These are phyloP conservation scores for Termitomyces sp. DNA, from an alignment of 768 basidiomycete species.

Conservation along the genomic window DNA sequence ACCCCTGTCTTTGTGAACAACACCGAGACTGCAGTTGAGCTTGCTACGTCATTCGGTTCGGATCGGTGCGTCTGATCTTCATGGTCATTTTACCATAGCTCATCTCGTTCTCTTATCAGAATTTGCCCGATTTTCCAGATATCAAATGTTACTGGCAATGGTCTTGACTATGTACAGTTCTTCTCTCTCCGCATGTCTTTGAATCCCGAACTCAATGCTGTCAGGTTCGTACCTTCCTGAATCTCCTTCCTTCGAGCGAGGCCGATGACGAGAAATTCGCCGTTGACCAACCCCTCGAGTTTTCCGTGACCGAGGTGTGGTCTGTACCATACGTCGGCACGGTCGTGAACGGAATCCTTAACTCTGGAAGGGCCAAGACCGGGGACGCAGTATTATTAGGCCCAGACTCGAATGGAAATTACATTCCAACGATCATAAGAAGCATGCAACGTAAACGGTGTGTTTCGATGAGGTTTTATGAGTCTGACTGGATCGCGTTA, in stretches of 20 bases:
- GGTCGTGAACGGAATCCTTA: conserved; percentile 80
- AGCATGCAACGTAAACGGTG: conserved; percentile 93
- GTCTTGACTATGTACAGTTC: conserved; percentile 64
- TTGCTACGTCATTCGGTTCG: conserved; percentile 67
- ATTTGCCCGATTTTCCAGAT: conserved; percentile 88
- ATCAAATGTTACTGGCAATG: conserved; percentile 94
- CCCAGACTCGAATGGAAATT: conserved; percentile 91
- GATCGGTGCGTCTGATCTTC: conserved; percentile 48
- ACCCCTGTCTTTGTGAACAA: conserved; percentile 82
- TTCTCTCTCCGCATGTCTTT: neutral
- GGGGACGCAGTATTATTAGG: conserved; percentile 84
- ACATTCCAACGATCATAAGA: conserved; percentile 72
- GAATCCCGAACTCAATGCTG: neutral
- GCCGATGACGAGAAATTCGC: conserved; percentile 78
- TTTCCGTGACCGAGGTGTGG: conserved; percentile 83
- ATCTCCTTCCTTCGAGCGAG: conserved; percentile 85
- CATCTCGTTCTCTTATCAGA: conserved; percentile 31
- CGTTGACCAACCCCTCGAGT: conserved; percentile 78
- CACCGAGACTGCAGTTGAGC: conserved; percentile 72
- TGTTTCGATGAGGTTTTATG: conserved; percentile 10
- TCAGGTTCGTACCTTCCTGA: conserved; percentile 84
- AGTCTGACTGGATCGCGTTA: neutral
- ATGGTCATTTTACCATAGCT: neutral
- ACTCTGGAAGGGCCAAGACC: conserved; percentile 66
- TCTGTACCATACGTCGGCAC: conserved; percentile 84